phyloP scores from a whole-genome alignment of 23 red algal genomes.

The Gracilaria vermiculophylla region DNA sequence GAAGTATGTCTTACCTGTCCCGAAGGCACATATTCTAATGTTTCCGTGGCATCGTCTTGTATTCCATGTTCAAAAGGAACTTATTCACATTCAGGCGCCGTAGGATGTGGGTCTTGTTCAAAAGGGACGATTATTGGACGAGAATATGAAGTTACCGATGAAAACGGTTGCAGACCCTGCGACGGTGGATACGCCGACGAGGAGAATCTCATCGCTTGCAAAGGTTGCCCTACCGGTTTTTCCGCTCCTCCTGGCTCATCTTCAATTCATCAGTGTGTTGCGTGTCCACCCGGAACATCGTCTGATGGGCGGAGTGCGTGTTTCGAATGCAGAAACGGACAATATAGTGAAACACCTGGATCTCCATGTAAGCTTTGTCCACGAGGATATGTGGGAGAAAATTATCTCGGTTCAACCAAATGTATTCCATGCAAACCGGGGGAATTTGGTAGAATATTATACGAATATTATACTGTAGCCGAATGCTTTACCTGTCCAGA shows the following conservation, averaged over 20 bases:
- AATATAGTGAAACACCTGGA: too few relatives aligned
- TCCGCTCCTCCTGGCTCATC: not conserved
- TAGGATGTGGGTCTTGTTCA: too few relatives aligned
- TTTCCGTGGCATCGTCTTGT: too few relatives aligned
- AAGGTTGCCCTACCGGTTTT: not conserved
- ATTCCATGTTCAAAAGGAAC: too few relatives aligned
- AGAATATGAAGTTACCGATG: too few relatives aligned
- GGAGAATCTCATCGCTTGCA: slow-evolving; percentile 3
- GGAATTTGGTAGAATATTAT: not conserved
- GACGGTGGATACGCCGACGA: not conserved
- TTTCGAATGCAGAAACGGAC: not conserved
- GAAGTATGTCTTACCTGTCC: too few relatives aligned
- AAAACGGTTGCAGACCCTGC: too few relatives aligned
- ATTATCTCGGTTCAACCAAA: not conserved
- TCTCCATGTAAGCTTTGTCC: not conserved
- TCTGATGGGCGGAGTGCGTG: not conserved
- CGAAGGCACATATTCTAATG: too few relatives aligned
- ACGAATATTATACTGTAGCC: not conserved
- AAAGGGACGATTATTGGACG: too few relatives aligned
- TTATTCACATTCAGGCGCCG: too few relatives aligned
- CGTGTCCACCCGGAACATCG: not conserved
- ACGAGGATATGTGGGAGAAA: not conserved
- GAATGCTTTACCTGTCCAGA: not conserved
- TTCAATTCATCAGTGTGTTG: not conserved
- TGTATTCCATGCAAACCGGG: not conserved